phyloP scores from a whole-genome alignment of 176 grass and related monocot species.

The Ananas comosus region DNA sequence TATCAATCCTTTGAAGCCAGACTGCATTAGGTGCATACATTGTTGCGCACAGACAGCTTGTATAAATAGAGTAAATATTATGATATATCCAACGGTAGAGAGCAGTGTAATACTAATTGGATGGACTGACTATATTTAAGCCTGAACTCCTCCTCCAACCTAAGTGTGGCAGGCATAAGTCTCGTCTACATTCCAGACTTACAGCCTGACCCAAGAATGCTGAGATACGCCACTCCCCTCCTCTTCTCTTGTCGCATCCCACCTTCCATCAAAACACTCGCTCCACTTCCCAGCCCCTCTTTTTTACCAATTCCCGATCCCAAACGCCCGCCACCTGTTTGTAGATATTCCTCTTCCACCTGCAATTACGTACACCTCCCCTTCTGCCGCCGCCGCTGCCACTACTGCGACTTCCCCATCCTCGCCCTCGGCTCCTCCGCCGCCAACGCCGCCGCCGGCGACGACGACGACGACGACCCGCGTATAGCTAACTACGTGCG shows the following conservation, averaged over 20 bases:
- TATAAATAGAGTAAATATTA: too few species aligned
- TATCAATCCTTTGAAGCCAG: too few species aligned
- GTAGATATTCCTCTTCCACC: slow-evolving; percentile 41
- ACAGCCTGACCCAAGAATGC: slow-evolving; percentile 22
- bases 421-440: slow-evolving; percentile 53
- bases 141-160: too few species aligned
- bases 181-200: background rate
- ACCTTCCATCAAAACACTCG: slow-evolving; percentile 1
- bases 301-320: background rate
- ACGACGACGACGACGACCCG: slow-evolving; percentile 38
- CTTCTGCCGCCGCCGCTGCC: slow-evolving; percentile 83
- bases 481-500: slow-evolving; percentile 64
- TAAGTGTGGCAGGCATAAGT: too few species aligned
- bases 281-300: background rate
- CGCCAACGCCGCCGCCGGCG: background rate
- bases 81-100: too few species aligned
- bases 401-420: slow-evolving; percentile 93
- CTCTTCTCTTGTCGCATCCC: slow-evolving; percentile 6
- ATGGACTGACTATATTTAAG: too few species aligned
- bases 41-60: too few species aligned
- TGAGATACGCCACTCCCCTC: slow-evolving; percentile 40
- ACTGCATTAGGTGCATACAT: too few species aligned
- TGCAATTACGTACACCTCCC: slow-evolving; percentile 61
- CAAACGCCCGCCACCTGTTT: slow-evolving; percentile 40
- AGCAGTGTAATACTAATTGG: too few species aligned